Base-by-base conservation (phyloP, 202 grass and related monocot species). In the Setaria viridis region DNA sequence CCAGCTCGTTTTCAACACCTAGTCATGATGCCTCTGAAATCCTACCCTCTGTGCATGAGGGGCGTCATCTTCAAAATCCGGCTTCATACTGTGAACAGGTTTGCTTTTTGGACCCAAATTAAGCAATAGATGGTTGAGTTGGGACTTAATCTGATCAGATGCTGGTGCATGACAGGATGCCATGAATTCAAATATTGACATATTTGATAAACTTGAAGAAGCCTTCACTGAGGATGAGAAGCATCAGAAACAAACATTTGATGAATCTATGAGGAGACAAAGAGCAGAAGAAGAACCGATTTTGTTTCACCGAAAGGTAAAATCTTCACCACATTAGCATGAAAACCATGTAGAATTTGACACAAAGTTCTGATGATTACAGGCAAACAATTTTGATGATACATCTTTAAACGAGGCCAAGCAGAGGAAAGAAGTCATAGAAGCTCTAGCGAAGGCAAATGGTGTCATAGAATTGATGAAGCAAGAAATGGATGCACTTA, bases 371-470 rank as follows among this genome's bases (percentile, higher is more conserved):
- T 69, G n/a, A 51, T 80, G 16, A 37, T 80, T 77, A 20, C 48
- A 95, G 95, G 86, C 29, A 58, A 93, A 83, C 71, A 79, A 76
- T 80, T 82, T 76, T 33, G 87, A 89, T 51, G 79, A 90, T 54
- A 49, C 90, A 21, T 59, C 78, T 62, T 51, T 63, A 62, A 88
- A 90, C 39, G 87, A 93, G 70, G 41, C 14, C 20, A 86, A 87
- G 71, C 70, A 81, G 25, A 76, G 68, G 20, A 90, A 76, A 54
- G 87, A 87, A 60, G 25, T 86, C 19, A 85, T 70, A 75, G 87
- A 87, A 79, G 77, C 45, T 42, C 59, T 95, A 79, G 67, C 60
- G 29, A 91, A 75, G 63, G 89, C 80, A 87, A 89, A 89, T 20
- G 32, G 56, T 64, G 15, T 89, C 70, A 84, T 88, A 72, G 55